Evolutionary conservation across 768 basidiomycete genomes (phyloP).

Genomic region (Lactifluus rugatus): DNA sequence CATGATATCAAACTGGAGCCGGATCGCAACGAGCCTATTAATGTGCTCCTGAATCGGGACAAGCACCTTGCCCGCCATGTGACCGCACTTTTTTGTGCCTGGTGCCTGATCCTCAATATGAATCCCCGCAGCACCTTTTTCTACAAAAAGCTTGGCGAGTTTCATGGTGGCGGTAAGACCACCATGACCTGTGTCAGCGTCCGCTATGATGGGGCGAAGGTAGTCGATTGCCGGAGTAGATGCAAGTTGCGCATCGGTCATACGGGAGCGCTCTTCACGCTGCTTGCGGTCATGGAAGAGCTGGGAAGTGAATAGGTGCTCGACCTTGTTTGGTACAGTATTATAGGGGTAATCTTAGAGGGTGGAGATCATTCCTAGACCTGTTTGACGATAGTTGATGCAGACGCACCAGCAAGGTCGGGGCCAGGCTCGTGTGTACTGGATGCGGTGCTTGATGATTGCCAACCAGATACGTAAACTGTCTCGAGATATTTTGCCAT

Average conservation of each 20-base stretch:
- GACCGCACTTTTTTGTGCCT: slow-evolving; percentile 92
- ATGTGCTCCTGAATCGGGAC: slow-evolving; percentile 98
- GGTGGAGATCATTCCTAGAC: neutral
- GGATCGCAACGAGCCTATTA: slow-evolving; percentile 94
- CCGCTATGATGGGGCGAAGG: slow-evolving; percentile 88
- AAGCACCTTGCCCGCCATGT: slow-evolving; percentile 94
- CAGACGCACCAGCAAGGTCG: slow-evolving; percentile 77
- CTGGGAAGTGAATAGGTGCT: slow-evolving; percentile 96
- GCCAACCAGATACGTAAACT: slow-evolving; percentile 97
- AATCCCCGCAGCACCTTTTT: slow-evolving; percentile 95
- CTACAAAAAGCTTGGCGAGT: slow-evolving; percentile 96
- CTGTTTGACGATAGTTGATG: neutral
- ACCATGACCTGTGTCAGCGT: slow-evolving; percentile 97
- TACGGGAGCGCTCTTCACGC: slow-evolving; percentile 60
- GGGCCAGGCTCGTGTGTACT: slow-evolving; percentile 95
- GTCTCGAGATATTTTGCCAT: slow-evolving; percentile 99
- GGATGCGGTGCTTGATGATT: slow-evolving; percentile 87
- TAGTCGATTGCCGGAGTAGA: slow-evolving; percentile 74
- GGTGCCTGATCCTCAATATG: slow-evolving; percentile 98
- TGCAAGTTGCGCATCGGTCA: slow-evolving; percentile 64
- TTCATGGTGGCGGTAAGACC: slow-evolving; percentile 99
- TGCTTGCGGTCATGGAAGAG: slow-evolving; percentile 99
- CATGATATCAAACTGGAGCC: slow-evolving; percentile 97
- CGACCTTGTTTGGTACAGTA: slow-evolving; percentile 98
- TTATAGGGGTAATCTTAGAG: slow-evolving; percentile 88